phyloP scores from a whole-genome alignment of 1,139 yeast species.

The Geotrichum siamense region DNA sequence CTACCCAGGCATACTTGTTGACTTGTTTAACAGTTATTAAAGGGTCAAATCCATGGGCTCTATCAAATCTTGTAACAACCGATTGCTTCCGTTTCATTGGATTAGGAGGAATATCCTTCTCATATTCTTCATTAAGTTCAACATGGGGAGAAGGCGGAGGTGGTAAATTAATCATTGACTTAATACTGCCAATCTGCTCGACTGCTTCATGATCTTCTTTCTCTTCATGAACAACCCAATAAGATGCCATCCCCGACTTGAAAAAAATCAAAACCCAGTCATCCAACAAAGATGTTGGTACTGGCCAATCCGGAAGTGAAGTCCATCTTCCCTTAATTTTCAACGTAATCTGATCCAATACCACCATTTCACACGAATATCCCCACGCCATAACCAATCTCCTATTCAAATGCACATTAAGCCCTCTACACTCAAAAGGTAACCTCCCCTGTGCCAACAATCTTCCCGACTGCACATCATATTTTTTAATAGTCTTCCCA shows the following conservation, averaged over 20 bases:
- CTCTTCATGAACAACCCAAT: slow-evolving; percentile 13
- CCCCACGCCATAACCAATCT: slow-evolving; percentile 23
- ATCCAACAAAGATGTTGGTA: slow-evolving; percentile 22
- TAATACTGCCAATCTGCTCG: slow-evolving; percentile 8
- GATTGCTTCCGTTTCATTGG: slow-evolving; percentile 13
- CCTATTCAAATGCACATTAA: slow-evolving; percentile 16
- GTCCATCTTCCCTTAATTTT: slow-evolving; percentile 18
- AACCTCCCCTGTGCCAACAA: slow-evolving; percentile 15
- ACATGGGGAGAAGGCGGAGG: slow-evolving; percentile 6
- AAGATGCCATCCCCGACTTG: slow-evolving; percentile 19
- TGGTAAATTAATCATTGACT: slow-evolving; percentile 14
- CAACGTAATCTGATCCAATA: slow-evolving; percentile 20
- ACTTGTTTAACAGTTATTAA: slow-evolving; percentile 20
- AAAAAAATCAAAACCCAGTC: slow-evolving; percentile 21
- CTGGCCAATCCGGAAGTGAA: slow-evolving; percentile 24
- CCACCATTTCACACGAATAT: slow-evolving; percentile 21
- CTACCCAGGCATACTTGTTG: slow-evolving; percentile 22
- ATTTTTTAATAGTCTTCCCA: slow-evolving; percentile 10
- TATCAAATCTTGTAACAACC: slow-evolving; percentile 16
- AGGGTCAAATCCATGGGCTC: slow-evolving; percentile 19
- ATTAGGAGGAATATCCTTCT: slow-evolving; percentile 6
- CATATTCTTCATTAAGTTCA: not conserved
- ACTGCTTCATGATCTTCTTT: slow-evolving; percentile 10
- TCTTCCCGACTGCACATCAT: slow-evolving; percentile 20
- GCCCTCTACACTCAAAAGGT: slow-evolving; percentile 20